These are phyloP conservation scores for Fraxinus greggii DNA, from an alignment of 305 asterid species.

Conservation along the genomic window DNA sequence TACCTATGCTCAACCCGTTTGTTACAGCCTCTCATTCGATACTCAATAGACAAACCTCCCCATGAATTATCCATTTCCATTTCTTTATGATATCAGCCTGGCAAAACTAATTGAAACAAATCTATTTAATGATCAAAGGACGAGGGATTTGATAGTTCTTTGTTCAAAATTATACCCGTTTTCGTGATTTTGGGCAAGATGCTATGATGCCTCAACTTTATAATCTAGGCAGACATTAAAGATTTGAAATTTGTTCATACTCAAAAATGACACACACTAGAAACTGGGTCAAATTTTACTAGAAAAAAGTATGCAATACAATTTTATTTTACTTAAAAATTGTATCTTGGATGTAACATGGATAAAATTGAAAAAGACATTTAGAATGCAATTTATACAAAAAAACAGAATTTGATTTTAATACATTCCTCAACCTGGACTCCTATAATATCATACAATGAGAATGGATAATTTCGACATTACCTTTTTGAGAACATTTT, in stretches of 20 bases:
- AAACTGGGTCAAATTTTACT: not conserved
- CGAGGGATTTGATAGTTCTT: not conserved
- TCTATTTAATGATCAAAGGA: not conserved
- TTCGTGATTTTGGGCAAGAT: not conserved
- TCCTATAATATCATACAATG: not conserved
- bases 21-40: not conserved
- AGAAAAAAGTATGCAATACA: not conserved
- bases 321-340: not conserved
- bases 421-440: not conserved
- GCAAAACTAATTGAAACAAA: not conserved
- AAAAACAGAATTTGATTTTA: not conserved
- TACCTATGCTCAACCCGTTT: not conserved
- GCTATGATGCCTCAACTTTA: not conserved
- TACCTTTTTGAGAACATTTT: not conserved
- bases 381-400: not conserved
- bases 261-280: not conserved
- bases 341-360: not conserved
- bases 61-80: not conserved
- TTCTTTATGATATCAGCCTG: not conserved
- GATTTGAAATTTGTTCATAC: not conserved
- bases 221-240: not conserved
- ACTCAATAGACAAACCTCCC: not conserved
- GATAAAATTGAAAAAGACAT: not conserved
- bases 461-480: not conserved
- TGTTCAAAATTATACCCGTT: not conserved